These are phyloP conservation scores for Suillus tomentosus DNA, from an alignment of 768 basidiomycete genomes.

Conservation along the genomic window DNA sequence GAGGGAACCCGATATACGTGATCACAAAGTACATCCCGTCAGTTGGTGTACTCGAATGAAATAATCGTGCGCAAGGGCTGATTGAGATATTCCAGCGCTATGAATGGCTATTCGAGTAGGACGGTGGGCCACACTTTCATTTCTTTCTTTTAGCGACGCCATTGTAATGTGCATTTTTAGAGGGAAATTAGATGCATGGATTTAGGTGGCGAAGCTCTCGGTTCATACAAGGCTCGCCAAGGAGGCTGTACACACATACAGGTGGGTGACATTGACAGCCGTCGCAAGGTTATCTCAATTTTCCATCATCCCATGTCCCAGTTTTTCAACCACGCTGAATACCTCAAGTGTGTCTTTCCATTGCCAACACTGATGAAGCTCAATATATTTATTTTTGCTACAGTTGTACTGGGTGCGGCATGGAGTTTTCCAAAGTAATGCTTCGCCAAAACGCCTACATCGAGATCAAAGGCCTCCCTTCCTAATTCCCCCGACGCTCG, in stretches of 20 bases:
- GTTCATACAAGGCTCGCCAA: conserved; percentile 42
- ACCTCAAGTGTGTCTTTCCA: conserved; percentile 37
- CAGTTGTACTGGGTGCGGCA: conserved; percentile 43
- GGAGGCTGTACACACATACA: conserved; percentile 45
- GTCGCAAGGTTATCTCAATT: conserved; percentile 12
- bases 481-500: conserved; percentile 21
- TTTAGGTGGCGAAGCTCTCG: conserved; percentile 40
- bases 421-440: conserved; percentile 43
- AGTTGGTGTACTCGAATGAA: conserved; percentile 26
- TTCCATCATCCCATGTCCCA: conserved; percentile 15
- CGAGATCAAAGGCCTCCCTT: conserved; percentile 40
- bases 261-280: conserved; percentile 24
- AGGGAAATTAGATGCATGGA: conserved; percentile 48
- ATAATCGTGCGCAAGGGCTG: conserved; percentile 15
- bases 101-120: conserved; percentile 33
- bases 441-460: conserved; percentile 44
- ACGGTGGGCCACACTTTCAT: conserved; percentile 27
- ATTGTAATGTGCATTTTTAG: conserved; percentile 25
- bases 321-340: conserved; percentile 43
- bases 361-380: not conserved
- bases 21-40: conserved; percentile 45
- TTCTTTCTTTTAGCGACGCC: conserved; percentile 1
- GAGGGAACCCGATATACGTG: conserved; percentile 45
- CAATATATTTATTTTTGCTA: not conserved
- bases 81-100: conserved; percentile 30